Evolutionary conservation across 192 early-diverging fungal genomes (phyloP).

Genomic region (Coemansia umbellata): DNA sequence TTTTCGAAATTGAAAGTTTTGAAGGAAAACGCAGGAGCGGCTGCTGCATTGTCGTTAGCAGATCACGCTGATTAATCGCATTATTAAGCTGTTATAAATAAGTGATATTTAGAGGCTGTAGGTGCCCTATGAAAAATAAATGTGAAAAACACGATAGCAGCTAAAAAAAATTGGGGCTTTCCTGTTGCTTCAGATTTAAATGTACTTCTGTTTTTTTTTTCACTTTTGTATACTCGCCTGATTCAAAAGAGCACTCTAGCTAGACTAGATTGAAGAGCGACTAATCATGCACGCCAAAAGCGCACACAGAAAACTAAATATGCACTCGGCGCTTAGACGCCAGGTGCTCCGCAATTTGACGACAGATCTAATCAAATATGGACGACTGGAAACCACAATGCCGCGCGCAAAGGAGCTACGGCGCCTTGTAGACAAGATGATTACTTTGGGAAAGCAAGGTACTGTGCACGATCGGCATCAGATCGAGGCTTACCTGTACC

Average conservation of each 20-base stretch:
- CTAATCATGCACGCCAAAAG: slow-evolving; percentile 38
- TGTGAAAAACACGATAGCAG: neutral
- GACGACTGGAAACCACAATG: slow-evolving; percentile 89
- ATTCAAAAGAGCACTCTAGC: neutral
- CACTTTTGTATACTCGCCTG: no score
- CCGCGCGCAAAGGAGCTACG: slow-evolving; percentile 90
- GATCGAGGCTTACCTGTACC: slow-evolving; percentile 60
- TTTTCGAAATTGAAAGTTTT: no score
- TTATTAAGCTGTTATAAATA: no score
- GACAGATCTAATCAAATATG: slow-evolving; percentile 79
- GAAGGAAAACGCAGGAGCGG: no score
- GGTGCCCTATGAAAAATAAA: no score
- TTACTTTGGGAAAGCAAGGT: slow-evolving; percentile 78
- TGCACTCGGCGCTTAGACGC: slow-evolving; percentile 59
- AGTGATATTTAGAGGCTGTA: no score
- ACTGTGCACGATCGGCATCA: slow-evolving; percentile 56
- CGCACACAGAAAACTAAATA: slow-evolving; percentile 44
- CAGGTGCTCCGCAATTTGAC: slow-evolving; percentile 81
- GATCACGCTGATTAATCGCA: no score
- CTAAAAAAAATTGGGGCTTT: neutral
- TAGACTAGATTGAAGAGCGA: neutral
- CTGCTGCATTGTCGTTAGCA: no score
- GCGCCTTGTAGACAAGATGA: slow-evolving; percentile 82
- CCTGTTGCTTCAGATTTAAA: neutral
- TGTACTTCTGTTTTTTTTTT: neutral